Base-by-base conservation (phyloP, 2,329 filamentous ascomycete genomes). In the Huntiella decipiens region DNA sequence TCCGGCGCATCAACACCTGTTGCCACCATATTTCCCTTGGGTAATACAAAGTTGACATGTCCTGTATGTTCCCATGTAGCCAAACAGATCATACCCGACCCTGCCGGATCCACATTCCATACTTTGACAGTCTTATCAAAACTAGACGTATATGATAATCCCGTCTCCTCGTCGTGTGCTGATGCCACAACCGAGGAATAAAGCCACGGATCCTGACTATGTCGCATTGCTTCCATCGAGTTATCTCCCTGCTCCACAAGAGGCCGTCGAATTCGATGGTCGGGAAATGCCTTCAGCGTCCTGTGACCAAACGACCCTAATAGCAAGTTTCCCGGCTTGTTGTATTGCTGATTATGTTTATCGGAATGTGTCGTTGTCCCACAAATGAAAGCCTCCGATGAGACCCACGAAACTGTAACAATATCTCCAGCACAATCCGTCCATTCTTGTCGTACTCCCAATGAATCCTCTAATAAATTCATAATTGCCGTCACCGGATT, bases 131-230 rank as follows among this genome's bases (percentile, higher is more conserved):
- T 74, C 19, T 64, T 62, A 53, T 79, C 75, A 51, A 77, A 79
- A 51, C 73, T 73, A 0, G 71, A 72, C 0, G 74, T 79, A 48
- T 71, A 79, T 0, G 66, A 67, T 4, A 68, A 57, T 2, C 63
- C 59, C 22, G 62, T 62, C 0, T 52, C 47, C 1, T 59, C 53
- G 47, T 72, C 69, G 51, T 72, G 73, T 44, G 75, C 71, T 0
- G 73, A 75, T 4, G 71, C 71, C 0, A 77, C 74, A 0, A 79
- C 74, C 0, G 75, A 77, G 0, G 72, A 70, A 52, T 76, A 79
- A 0, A 79, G 60, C 74, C 74, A 79, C 0, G 70, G 71, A 42
- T 74, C 71, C 50, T 77, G 73, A 35, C 66, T 73, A 50, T 66
- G 63, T 2, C 67, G 62, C 73, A 77, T 76, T 0, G 70, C 69